Percentiles rank a stretch among this genome's conserved stretches.
These are phyloP conservation scores for Globisporangium cylindrosporum DNA, from an alignment of 352 stramenopile genomes.

Conservation along the genomic window DNA sequence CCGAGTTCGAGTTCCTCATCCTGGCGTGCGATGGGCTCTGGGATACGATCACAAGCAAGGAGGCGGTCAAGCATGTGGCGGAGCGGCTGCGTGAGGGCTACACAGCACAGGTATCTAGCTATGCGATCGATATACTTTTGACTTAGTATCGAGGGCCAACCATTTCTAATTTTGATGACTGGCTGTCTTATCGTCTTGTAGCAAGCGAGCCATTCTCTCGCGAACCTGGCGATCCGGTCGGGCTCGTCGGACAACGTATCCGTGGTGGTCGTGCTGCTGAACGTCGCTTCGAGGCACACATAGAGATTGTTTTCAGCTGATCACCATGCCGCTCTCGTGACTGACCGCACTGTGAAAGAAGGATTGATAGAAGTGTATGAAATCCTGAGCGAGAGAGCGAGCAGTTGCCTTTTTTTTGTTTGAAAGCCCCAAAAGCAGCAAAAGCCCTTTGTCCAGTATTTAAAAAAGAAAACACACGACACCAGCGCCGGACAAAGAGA, in stretches of 20 bases:
- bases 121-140: not conserved
- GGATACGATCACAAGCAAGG: slow-evolving; percentile 92
- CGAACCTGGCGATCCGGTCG: slow-evolving; percentile 83
- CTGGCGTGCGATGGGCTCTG: slow-evolving; percentile 91
- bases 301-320: slow-evolving; percentile 10
- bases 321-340: not conserved
- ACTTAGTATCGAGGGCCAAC: not conserved
- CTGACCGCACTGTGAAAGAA: not conserved
- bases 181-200: slow-evolving; percentile 15
- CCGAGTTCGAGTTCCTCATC: slow-evolving; percentile 90
- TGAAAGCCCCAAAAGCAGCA: not conserved
- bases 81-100: slow-evolving; percentile 68
- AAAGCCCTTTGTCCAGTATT: not conserved
- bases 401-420: not conserved
- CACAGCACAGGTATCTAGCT: slow-evolving; percentile 45
- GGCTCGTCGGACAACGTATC: slow-evolving; percentile 88
- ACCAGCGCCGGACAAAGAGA: not conserved
- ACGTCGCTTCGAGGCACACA: slow-evolving; percentile 27
- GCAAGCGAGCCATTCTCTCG: slow-evolving; percentile 80
- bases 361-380: slow-evolving; percentile 1
- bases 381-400: not conserved
- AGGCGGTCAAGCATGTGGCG: slow-evolving; percentile 83
- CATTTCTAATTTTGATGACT: not conserved
- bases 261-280: slow-evolving; percentile 83
- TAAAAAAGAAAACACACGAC: not conserved